Conservation (phyloP, 2,329 filamentous ascomycete species). For the Beauveria scarabaeidicola region DNA sequence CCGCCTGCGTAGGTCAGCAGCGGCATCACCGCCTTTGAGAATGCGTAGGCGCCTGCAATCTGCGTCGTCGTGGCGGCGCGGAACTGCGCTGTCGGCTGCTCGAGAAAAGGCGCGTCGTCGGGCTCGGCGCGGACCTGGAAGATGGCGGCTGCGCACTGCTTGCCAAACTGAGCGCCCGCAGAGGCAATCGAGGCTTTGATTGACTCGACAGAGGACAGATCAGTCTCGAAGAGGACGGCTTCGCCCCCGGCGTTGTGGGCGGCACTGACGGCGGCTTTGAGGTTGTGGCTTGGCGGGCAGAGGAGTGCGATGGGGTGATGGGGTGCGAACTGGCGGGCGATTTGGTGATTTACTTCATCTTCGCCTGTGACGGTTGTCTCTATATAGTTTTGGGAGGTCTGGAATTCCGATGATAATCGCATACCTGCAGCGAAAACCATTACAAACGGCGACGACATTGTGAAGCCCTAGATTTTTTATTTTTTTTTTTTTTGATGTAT, state of each 20-base stretch:
- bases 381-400: not conserved
- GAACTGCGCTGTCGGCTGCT: not conserved
- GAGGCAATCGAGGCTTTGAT: not conserved
- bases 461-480: not conserved
- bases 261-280: not conserved
- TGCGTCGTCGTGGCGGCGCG: not conserved
- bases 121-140: not conserved
- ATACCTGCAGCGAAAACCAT: not conserved
- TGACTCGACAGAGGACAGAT: not conserved
- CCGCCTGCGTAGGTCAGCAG: not conserved
- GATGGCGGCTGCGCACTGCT: constrained; percentile 7
- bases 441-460: not conserved
- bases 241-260: not conserved
- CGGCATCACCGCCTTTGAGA: constrained; percentile 4
- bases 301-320: constrained; percentile 4
- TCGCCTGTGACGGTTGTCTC: not conserved
- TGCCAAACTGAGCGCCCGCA: not conserved
- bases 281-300: not conserved
- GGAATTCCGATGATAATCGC: too few species aligned
- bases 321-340: not conserved
- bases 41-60: constrained; percentile 6
- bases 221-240: constrained; percentile 1
- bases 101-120: not conserved
- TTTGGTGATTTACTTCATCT: not conserved
- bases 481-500: not conserved